Evolutionary conservation across 441 rosid genomes (phyloP), one percentile per base, ranked within the genome.

Genomic region (Arabidopsis lyrata): DNA sequence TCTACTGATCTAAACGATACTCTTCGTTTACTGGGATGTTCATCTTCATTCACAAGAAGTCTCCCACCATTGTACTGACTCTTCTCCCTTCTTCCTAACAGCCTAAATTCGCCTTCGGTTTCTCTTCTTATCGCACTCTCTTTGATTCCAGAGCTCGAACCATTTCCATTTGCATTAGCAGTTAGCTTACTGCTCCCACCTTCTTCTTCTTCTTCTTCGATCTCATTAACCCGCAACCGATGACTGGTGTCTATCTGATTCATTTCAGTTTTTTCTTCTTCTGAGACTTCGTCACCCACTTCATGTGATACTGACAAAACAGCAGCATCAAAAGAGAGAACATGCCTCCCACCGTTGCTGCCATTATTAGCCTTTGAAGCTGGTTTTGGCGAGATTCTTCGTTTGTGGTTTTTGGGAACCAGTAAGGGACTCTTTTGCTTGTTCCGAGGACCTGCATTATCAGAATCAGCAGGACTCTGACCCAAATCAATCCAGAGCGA

Each of bases 401-500:
- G 70, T 61, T 83, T 86, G 56, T 63, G 78, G 84, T 76, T 85
- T 76, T 77, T 78, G 15, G 75, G 81, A 48, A 81, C 56, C 22
- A 81, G 62, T 10, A 85, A 84, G 50, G 86, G 85, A 18, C 83
- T 52, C 84, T 79, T 85, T 41, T 78, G 82, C 76, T 80, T 82
- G 75, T 63, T 74, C 60, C 69, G 71, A 48, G 80, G 88, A 29
- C 84, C 77, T 54, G 84, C 79, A 68, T 77, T 75, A 69, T 85
- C 89, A 24, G 88, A 85, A 36, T 78, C 89, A 31, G 76, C 75
- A n/a, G 93, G 93, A 80, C 95, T 89, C 77, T 95, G 98, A 67
- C 99, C 99, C 85, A 95, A 86, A 82, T 87, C 96, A 34, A 92
- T 92, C 99, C 98, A 95, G 36, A 86, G 84, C 5, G 93, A 83